Conservation (phyloP, 129 eudicot species). For the Flaveria bidentis region DNA sequence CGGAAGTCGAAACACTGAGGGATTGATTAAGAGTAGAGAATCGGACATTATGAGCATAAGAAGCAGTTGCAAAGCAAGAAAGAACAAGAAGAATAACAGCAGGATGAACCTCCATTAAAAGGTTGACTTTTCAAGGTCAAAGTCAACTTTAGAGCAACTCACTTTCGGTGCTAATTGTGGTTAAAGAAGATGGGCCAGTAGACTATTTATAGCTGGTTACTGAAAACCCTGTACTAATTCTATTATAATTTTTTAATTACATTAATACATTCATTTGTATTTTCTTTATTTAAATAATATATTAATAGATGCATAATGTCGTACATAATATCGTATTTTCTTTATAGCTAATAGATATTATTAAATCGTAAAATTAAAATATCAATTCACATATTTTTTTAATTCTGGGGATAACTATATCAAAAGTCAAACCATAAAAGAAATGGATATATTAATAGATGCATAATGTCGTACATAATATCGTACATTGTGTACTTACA, state of each 20-base stretch:
- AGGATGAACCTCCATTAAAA: conserved; percentile 33
- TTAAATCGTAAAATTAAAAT: background rate
- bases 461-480: conserved; percentile 25
- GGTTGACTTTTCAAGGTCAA: conserved; percentile 32
- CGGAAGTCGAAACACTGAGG: conserved; percentile 45
- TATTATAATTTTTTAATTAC: background rate
- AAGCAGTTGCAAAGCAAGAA: conserved; percentile 33
- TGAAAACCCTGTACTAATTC: background rate
- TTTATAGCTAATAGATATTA: background rate
- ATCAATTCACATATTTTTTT: background rate
- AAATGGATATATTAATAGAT: background rate
- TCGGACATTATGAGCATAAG: conserved; percentile 44
- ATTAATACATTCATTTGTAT: background rate
- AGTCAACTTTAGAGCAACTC: background rate
- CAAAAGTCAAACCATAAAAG: conserved; percentile 6
- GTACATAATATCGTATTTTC: no score
- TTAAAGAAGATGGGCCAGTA: conserved; percentile 19
- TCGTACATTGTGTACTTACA: conserved; percentile 34
- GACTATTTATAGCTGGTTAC: conserved; percentile 28
- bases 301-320: no score
- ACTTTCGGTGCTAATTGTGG: conserved; percentile 1
- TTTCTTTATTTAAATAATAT: background rate
- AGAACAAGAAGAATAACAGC: conserved; percentile 21
- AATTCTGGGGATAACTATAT: background rate
- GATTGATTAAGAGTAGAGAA: conserved; percentile 52